Conservation (phyloP, 129 eudicot genomes). For the carrot (Daucus carota) region DH1_v3.0 NC_030381.2:44619501-44620000, state of each 20-base stretch:
- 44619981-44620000: neutral
- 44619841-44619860: neutral
- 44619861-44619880: neutral
- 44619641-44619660: constrained; percentile 3
- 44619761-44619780: neutral
- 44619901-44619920: neutral
- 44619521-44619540: constrained; percentile 80
- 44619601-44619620: constrained; percentile 60
- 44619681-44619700: neutral
- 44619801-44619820: neutral
- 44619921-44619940: neutral
- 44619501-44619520: constrained; percentile 85
- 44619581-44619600: constrained; percentile 55
- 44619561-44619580: constrained; percentile 94
- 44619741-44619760: too few relatives aligned
- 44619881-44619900: neutral
- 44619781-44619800: neutral
- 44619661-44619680: neutral
- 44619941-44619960: neutral
- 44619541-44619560: constrained; percentile 91
- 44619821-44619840: neutral
- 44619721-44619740: neutral
- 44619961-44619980: neutral
- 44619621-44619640: constrained; percentile 75
- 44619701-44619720: neutral